Evolutionary conservation across 306 rosid species (phyloP).

Genomic region (Betula pendula): DNA sequence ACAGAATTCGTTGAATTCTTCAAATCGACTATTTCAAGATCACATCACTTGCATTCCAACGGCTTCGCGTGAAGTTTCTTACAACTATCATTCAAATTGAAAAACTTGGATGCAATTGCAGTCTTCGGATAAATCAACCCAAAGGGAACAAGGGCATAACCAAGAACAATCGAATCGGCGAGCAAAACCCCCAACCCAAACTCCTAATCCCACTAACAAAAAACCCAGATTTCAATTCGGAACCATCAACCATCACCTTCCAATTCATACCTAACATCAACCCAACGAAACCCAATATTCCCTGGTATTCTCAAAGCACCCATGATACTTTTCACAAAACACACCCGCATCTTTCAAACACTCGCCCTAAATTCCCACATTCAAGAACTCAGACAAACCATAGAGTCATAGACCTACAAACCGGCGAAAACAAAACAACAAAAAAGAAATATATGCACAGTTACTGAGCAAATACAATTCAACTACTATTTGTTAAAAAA

Average conservation of each 20-base stretch:
- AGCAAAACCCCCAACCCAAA: slow-evolving; percentile 80
- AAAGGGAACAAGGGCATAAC: slow-evolving; percentile 75
- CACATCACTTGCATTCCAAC: slow-evolving; percentile 57
- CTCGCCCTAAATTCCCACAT: slow-evolving; percentile 11
- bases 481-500: too few species aligned
- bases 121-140: slow-evolving; percentile 78
- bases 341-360: slow-evolving; percentile 14
- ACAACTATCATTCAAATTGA: slow-evolving; percentile 15
- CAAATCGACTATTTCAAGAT: slow-evolving; percentile 57
- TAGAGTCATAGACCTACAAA: slow-evolving; percentile 10
- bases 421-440: slow-evolving; percentile 56
- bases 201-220: slow-evolving; percentile 42
- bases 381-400: slow-evolving; percentile 37
- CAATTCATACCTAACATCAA: slow-evolving; percentile 36
- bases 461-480: too few species aligned
- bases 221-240: slow-evolving; percentile 17
- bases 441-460: slow-evolving; percentile 37
- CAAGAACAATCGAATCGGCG: too few species aligned
- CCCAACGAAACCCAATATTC: slow-evolving; percentile 65
- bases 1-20: slow-evolving; percentile 22
- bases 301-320: too few species aligned
- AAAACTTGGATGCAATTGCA: slow-evolving; percentile 36
- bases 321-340: too few species aligned
- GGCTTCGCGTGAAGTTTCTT: slow-evolving; percentile 46
- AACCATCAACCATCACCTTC: slow-evolving; percentile 29